Evolutionary conservation across 306 rosid genomes (phyloP).

Genomic region (Sphenostylis stenocarpa): DNA sequence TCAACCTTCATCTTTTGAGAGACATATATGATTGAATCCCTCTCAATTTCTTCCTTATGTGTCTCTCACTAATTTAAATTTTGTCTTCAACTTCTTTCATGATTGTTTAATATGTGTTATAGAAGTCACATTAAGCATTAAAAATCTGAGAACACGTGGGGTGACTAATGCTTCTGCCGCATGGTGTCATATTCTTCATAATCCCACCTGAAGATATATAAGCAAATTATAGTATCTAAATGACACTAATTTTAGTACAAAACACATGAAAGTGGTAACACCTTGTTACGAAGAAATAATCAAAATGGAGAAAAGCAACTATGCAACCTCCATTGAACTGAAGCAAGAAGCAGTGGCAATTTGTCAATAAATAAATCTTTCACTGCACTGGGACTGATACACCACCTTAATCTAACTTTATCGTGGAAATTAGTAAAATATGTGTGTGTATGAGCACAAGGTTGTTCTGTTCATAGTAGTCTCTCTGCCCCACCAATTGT

Average conservation of each 20-base stretch:
- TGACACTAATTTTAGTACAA: no score
- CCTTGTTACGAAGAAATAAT: neutral
- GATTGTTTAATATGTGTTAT: neutral
- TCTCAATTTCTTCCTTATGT: neutral
- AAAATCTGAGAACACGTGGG: neutral
- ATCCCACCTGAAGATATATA: no score
- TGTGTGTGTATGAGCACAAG: neutral
- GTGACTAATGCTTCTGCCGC: neutral
- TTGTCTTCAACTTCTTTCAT: neutral
- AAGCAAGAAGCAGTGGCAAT: conserved; percentile 14
- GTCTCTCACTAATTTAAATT: neutral
- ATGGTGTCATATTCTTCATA: no score
- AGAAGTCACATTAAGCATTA: neutral
- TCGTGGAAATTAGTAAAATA: neutral
- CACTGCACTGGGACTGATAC: conserved; percentile 25
- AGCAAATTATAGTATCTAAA: no score
- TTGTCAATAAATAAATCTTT: conserved; percentile 16
- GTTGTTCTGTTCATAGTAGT: neutral
- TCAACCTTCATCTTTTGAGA: neutral
- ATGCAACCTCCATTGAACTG: conserved; percentile 38
- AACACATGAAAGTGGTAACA: conserved; percentile 8
- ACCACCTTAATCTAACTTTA: conserved; percentile 34
- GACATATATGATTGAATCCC: neutral
- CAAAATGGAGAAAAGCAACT: conserved; percentile 34
- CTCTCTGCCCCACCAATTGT: neutral